A percentile compares a stretch with the other conserved stretches of the same genome.
phyloP scores from a whole-genome alignment of 805 yeast species.

The Teunomyces kruisii region DNA sequence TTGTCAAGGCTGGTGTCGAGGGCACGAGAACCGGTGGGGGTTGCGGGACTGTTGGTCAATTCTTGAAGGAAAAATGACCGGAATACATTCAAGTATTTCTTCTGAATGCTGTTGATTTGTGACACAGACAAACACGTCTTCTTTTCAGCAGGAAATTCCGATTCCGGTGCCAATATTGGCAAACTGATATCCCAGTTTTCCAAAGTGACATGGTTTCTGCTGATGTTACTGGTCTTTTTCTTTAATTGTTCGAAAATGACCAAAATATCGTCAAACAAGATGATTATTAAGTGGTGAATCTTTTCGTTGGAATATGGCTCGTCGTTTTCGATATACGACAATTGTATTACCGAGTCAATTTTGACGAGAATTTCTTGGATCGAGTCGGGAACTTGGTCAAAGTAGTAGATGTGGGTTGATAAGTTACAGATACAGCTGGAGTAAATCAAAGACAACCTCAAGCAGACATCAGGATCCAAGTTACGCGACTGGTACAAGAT shows the following conservation, averaged over 20 bases:
- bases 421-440: conserved; percentile 64
- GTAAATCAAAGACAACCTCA: conserved; percentile 42
- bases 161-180: conserved; percentile 25
- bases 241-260: conserved; percentile 31
- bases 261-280: conserved; percentile 32
- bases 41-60: conserved; percentile 10
- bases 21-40: background rate
- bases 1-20: background rate
- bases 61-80: conserved; percentile 35
- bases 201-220: conserved; percentile 43
- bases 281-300: conserved; percentile 19
- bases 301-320: conserved; percentile 8
- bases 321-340: conserved; percentile 7
- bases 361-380: conserved; percentile 61
- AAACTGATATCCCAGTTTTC: conserved; percentile 46
- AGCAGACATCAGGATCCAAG: conserved; percentile 20
- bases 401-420: conserved; percentile 77
- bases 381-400: conserved; percentile 84
- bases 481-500: conserved; percentile 22
- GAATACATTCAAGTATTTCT: conserved; percentile 40
- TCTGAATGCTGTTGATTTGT: conserved; percentile 35
- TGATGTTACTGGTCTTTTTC: conserved; percentile 33
- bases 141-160: conserved; percentile 12
- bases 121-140: conserved; percentile 16
- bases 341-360: conserved; percentile 32